These are phyloP conservation scores for Debaryomyces psychrophilus DNA, from an alignment of 1,139 yeast species.

Conservation along the genomic window DNA sequence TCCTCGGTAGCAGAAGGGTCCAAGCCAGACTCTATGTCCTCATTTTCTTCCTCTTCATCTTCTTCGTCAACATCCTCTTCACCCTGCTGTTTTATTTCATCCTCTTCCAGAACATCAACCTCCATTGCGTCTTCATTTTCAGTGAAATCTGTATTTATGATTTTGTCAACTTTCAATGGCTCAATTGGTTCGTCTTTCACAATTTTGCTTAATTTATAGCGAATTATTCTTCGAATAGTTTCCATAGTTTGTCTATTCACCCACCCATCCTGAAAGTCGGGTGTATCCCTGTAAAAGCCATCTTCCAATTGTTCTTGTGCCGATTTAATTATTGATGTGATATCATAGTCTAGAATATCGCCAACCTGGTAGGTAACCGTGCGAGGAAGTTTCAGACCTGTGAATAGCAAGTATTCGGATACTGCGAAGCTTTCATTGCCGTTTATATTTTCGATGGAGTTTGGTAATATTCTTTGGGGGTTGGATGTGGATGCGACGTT, in stretches of 20 bases:
- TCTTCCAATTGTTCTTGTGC: slow-evolving; percentile 35
- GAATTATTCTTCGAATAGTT: slow-evolving; percentile 66
- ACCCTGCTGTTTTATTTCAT: slow-evolving; percentile 21
- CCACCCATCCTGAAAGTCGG: slow-evolving; percentile 74
- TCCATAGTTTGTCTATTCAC: slow-evolving; percentile 61
- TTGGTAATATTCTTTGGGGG: slow-evolving; percentile 21
- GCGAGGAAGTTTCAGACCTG: slow-evolving; percentile 70
- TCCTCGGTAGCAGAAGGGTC: slow-evolving; percentile 25
- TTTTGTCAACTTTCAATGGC: slow-evolving; percentile 42
- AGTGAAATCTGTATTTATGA: slow-evolving; percentile 44
- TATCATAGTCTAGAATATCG: slow-evolving; percentile 70
- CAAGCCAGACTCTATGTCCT: slow-evolving; percentile 25
- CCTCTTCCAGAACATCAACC: slow-evolving; percentile 27
- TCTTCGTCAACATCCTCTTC: slow-evolving; percentile 27
- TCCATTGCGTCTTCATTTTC: slow-evolving; percentile 33
- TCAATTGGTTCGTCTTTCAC: slow-evolving; percentile 48
- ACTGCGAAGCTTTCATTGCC: slow-evolving; percentile 29
- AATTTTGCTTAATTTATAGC: slow-evolving; percentile 69
- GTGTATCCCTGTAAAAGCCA: slow-evolving; percentile 46
- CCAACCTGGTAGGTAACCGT: slow-evolving; percentile 81
- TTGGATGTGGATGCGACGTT: slow-evolving; percentile 14
- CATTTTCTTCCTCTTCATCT: slow-evolving; percentile 24
- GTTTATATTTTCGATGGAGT: slow-evolving; percentile 21
- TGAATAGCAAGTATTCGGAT: slow-evolving; percentile 62
- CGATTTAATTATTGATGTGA: slow-evolving; percentile 50